Percentiles rank a stretch among this genome's conserved stretches.
Conservation (phyloP, 2,329 filamentous ascomycete species). For the Aspergillus hortae region DNA sequence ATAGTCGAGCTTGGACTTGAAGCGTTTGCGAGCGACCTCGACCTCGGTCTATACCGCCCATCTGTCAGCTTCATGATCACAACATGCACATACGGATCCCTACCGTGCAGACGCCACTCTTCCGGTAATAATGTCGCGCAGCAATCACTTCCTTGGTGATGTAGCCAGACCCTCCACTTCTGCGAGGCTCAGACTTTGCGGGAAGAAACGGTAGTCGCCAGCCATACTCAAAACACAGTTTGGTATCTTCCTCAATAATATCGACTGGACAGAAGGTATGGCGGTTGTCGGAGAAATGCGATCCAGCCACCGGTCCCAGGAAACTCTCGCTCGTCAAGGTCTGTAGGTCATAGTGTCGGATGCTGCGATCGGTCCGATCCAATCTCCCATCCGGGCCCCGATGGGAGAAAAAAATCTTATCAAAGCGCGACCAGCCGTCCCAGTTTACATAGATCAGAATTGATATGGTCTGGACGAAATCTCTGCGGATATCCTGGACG, state of each 20-base stretch:
- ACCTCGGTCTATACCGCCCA: conserved; percentile 3
- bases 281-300: neutral
- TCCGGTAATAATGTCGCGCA: neutral
- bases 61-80: neutral
- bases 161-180: conserved; percentile 5
- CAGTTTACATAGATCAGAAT: conserved; percentile 11
- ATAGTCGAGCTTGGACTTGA: conserved; percentile 8
- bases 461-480: conserved; percentile 11
- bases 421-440: conserved; percentile 11
- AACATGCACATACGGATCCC: neutral
- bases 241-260: conserved; percentile 7
- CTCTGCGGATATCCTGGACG: neutral
- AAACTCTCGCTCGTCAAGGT: conserved; percentile 2
- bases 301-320: conserved; percentile 1
- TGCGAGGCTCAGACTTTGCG: neutral
- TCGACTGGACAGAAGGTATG: conserved; percentile 11
- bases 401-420: conserved; percentile 9
- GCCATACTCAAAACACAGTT: neutral
- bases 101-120: neutral
- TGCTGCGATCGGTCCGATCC: conserved; percentile 5
- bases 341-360: conserved; percentile 2
- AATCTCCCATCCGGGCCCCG: neutral
- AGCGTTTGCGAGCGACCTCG: conserved; percentile 11
- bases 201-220: conserved; percentile 12
- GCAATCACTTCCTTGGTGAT: conserved; percentile 9